phyloP scores from a whole-genome alignment of 1,139 yeast genomes.

The Schwanniomyces etchellsii region DNA sequence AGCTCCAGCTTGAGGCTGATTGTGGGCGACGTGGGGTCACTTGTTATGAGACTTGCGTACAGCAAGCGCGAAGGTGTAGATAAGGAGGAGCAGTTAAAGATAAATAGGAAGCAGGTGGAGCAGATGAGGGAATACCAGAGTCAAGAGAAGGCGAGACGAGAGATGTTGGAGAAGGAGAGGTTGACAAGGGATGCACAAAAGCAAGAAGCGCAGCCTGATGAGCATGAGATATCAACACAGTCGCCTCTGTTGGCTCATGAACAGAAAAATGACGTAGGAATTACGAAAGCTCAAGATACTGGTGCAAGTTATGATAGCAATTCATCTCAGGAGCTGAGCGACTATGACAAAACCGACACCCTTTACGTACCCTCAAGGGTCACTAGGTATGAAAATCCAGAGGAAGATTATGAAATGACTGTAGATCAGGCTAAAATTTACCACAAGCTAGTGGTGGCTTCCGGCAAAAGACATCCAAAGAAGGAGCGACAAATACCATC shows the following conservation, averaged over 20 bases:
- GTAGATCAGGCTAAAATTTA: constrained; percentile 49
- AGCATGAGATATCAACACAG: background rate
- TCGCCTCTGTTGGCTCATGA: background rate
- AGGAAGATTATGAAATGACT: constrained; percentile 45
- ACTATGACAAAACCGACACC: constrained; percentile 1
- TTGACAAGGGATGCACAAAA: constrained; percentile 2
- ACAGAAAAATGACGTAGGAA: background rate
- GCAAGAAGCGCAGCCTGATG: constrained; percentile 2
- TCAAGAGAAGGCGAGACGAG: constrained; percentile 1
- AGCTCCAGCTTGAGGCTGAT: constrained; percentile 9
- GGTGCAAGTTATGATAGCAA: background rate
- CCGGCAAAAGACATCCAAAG: constrained; percentile 17
- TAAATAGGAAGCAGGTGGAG: constrained; percentile 3
- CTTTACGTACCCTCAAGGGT: constrained; percentile 17
- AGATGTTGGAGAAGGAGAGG: background rate
- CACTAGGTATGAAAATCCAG: constrained; percentile 34
- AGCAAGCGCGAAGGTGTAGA: constrained; percentile 4
- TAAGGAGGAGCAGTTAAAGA: constrained; percentile 7
- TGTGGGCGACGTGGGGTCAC: constrained; percentile 11
- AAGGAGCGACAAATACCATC: constrained; percentile 12
- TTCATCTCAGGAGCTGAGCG: background rate
- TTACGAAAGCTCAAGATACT: background rate
- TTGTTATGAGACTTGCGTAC: constrained; percentile 17
- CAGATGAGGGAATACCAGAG: constrained; percentile 4
- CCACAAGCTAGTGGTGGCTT: constrained; percentile 39